A percentile compares a stretch with the other conserved stretches of the same genome.
Conservation (phyloP, 2,329 filamentous ascomycete genomes). For the Aaosphaeria pasadenensis region DNA sequence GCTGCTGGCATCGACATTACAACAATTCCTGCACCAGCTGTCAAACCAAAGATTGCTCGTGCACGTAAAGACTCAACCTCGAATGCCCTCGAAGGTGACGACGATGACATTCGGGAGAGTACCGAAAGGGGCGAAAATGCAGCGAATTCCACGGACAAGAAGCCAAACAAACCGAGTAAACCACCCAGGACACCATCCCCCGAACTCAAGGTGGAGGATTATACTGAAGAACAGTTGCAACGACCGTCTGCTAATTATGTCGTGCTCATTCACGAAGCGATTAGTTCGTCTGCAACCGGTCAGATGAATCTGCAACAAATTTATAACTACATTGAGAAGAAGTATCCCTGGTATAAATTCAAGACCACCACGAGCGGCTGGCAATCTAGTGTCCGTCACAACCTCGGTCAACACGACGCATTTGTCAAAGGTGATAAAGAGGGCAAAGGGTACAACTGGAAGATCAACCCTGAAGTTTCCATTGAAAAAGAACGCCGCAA, state of each 20-base stretch:
- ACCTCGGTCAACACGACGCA: conserved; percentile 56
- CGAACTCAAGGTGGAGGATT: conserved; percentile 60
- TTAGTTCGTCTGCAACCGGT: conserved; percentile 53
- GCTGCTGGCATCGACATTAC: conserved; percentile 37
- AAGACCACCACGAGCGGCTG: conserved; percentile 58
- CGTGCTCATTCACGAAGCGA: conserved; percentile 61
- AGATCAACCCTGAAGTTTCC: conserved; percentile 56
- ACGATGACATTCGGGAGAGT: conserved; percentile 29
- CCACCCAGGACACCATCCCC: conserved; percentile 58
- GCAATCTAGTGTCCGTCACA: conserved; percentile 66
- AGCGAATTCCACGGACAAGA: conserved; percentile 38
- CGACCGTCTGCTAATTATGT: conserved; percentile 65
- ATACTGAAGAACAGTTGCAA: conserved; percentile 71
- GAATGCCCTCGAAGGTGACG: conserved; percentile 31
- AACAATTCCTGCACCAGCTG: conserved; percentile 29
- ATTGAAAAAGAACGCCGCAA: conserved; percentile 58
- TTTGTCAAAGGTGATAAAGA: conserved; percentile 60
- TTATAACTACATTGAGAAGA: conserved; percentile 61
- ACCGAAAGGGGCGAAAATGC: conserved; percentile 36
- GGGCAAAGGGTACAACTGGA: conserved; percentile 65
- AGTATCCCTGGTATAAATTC: conserved; percentile 64
- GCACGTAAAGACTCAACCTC: conserved; percentile 37
- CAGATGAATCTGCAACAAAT: conserved; percentile 65
- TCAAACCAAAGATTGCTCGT: conserved; percentile 33
- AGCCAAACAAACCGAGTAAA: conserved; percentile 46